These are phyloP conservation scores for Coemansia pectinata DNA, from an alignment of 192 early-diverging fungal genomes.

Conservation along the genomic window DNA sequence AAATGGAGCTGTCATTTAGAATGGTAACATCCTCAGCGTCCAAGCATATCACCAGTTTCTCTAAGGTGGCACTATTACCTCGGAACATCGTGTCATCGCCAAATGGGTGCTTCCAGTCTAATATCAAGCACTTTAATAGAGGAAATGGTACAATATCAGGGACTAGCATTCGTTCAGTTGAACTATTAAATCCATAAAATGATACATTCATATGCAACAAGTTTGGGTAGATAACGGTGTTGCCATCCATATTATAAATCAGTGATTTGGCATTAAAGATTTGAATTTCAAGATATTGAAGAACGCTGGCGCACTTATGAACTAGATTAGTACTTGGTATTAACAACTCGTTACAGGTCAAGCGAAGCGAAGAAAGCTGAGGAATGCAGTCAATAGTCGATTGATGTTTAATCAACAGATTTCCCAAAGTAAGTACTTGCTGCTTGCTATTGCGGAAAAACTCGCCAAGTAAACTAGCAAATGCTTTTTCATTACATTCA, in stretches of 20 bases:
- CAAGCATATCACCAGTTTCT: background rate
- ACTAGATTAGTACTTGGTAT: background rate
- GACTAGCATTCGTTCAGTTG: background rate
- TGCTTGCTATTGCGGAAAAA: background rate
- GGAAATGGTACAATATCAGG: background rate
- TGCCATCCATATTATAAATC: background rate
- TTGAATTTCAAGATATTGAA: background rate
- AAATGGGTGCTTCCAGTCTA: background rate
- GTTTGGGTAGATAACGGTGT: background rate
- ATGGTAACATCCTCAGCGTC: no score
- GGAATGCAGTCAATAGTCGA: background rate
- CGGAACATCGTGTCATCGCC: conserved; percentile 7
- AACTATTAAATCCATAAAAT: background rate
- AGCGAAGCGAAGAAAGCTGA: background rate
- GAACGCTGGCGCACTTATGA: background rate
- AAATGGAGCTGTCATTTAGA: no score
- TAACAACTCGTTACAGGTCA: background rate
- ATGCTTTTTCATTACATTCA: no score
- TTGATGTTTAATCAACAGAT: no score
- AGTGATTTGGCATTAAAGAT: background rate
- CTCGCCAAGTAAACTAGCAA: no score
- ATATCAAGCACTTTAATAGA: background rate
- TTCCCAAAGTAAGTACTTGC: no score
- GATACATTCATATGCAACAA: background rate
- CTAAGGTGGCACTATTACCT: background rate